Evolutionary conservation across 2,329 filamentous ascomycete species (phyloP), one percentile per base, ranked within the genome.

Genomic region (Fusarium sp.): DNA sequence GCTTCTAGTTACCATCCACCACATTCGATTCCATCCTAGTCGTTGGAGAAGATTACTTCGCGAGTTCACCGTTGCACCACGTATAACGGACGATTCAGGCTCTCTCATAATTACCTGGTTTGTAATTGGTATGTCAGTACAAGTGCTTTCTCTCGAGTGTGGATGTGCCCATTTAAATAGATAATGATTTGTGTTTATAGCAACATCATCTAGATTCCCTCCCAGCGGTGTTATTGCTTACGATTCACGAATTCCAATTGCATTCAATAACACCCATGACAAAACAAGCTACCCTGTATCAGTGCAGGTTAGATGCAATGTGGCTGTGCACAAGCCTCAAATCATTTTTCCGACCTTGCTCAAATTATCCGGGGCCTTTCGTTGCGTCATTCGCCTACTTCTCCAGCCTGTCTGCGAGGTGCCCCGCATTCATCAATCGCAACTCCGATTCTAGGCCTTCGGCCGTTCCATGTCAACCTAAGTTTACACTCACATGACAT

Each of bases 401-500:
- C 54, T 61, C 66, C 66, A 48, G 26, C 43, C 52, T 55, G 39
- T 62, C 51, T 55, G 49, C 38, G 51, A 56, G 40, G 53, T 47
- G 66, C 66, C 66, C 66, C 66, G 66, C 66, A 69, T 60, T 30
- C 40, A 53, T 42, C 36, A 40, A 58, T 43, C 64, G 34, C 52
- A 39, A 42, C 34, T 56, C 40, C 39, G 53, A 52, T 61, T 69
- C 67, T 55, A 65, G 67, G 51, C 67, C 45, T 51, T 69, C 65
- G 65, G 65, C 65, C 61, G 23, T 69, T 66, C 65, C 65, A 53
- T 47, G 34, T 39, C 58, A 26, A 64, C 63, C 51, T 58, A 52
- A 64, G 34, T 51, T 62, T 21, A 65, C 65, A 46, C 71, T 73
- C 71, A 73, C 69, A 71, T 64, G 68, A 73, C 66, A 67, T 71